Base-by-base conservation (phyloP, 2,329 filamentous ascomycete genomes). In the Diaporthe citri region DNA sequence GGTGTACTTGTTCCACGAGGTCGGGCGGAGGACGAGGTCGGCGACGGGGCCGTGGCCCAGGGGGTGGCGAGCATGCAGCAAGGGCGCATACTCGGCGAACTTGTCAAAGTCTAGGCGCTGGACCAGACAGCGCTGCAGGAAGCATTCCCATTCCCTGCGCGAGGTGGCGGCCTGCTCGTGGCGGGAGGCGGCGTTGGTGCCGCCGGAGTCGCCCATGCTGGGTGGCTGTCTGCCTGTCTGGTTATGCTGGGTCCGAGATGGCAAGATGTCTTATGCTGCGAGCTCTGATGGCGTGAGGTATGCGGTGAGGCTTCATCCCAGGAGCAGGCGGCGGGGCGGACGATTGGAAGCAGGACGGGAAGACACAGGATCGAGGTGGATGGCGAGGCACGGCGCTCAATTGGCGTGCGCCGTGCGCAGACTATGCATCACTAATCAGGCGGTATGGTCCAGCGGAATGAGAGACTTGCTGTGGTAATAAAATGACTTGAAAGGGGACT, bases 21-120 rank as follows among this genome's bases (percentile, higher is more conserved):
- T 86, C 3, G 91, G 91, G 34, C 87, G 87, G 55, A 93, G 84
- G 78, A 91, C 88, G 71, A 93, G 81, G 77, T 92, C 87, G 83
- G 90, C 89, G 77, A 93, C 83, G 74, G 85, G 81, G 15, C 83
- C 77, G 10, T 90, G 84, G 4, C 88, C 84, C 13, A 93, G 82
- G 1, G 89, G 89, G 76, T 90, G 83, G 77, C 88, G 86, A 4
- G 84, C 82, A 76, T 87, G 84, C 71, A 92, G 84, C 57, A 90
- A 79, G 1, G 82, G 84, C 31, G 88, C 86, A 76, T 86, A 90
- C 34, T 84, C 82, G 56, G 87, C 86, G 81, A 93, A 93, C 74
- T 83, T 83, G 51, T 88, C 86, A 41, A 84, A 80, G 56, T 89
- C 87, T 73, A 92, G 87, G 43, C 91, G 89, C 59, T 84, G 80